Conservation (phyloP, 2,329 filamentous ascomycete species). For the Fusarium tupiense region DNA sequence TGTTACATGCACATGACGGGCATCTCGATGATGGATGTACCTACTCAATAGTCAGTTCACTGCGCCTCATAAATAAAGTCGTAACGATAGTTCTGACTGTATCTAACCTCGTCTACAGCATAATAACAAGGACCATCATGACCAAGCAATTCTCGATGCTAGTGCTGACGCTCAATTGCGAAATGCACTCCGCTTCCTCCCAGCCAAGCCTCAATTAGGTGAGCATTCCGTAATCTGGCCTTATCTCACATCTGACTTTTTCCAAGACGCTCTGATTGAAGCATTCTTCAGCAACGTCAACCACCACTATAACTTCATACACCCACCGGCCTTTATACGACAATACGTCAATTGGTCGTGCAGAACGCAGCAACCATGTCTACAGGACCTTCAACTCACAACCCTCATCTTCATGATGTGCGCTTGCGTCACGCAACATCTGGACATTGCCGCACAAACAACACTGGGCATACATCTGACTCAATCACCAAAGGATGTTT, state of each 20-base stretch:
- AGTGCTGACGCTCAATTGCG: background rate
- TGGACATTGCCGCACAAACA: background rate
- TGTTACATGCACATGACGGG: background rate
- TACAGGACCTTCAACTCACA: slow-evolving; percentile 7
- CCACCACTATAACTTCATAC: slow-evolving; percentile 16
- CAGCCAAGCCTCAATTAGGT: background rate
- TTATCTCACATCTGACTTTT: background rate
- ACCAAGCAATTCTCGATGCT: background rate
- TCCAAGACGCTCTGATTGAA: slow-evolving; percentile 5
- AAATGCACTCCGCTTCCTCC: background rate
- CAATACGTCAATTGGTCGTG: slow-evolving; percentile 10
- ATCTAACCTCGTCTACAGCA: background rate
- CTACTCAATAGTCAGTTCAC: background rate
- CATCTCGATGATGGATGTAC: background rate
- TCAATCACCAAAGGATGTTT: background rate
- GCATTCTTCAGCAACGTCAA: slow-evolving; percentile 21
- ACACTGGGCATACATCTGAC: background rate
- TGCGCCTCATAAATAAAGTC: background rate
- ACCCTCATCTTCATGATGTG: slow-evolving; percentile 15
- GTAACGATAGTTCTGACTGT: background rate
- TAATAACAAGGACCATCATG: background rate
- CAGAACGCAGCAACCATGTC: background rate
- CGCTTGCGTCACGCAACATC: slow-evolving; percentile 7
- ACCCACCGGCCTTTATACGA: background rate
- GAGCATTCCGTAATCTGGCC: background rate